Percentiles rank a stretch among this genome's conserved stretches.
phyloP scores from a whole-genome alignment of 2,329 filamentous ascomycete species.

The Fusarium acutatum region DNA sequence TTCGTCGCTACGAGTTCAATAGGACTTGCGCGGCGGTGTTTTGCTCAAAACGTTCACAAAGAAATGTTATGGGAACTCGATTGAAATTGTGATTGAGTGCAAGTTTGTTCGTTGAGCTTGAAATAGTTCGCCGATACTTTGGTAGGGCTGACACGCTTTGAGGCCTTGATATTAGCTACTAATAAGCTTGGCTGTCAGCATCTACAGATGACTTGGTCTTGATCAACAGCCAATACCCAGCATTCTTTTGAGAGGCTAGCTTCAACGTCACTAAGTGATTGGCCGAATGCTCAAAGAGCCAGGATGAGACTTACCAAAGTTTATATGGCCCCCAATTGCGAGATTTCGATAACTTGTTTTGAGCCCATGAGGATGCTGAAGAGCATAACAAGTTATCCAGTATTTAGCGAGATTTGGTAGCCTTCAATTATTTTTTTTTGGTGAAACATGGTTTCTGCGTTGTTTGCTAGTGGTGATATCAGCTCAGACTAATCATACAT shows the following conservation, averaged over 20 bases:
- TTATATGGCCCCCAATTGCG: not conserved
- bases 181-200: conserved; percentile 13
- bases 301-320: not conserved
- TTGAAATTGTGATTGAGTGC: not conserved
- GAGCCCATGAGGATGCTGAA: not conserved
- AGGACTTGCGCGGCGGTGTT: not conserved
- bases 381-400: not conserved
- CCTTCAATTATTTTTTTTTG: not conserved
- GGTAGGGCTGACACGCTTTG: conserved; percentile 9
- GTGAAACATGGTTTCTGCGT: not conserved
- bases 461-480: not conserved
- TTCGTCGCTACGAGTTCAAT: not conserved
- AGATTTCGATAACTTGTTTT: not conserved
- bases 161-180: not conserved
- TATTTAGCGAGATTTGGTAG: rapidly evolving
- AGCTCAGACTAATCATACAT: not conserved
- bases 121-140: not conserved
- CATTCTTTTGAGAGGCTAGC: not conserved
- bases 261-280: not conserved
- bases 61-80: rapidly evolving
- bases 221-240: not conserved
- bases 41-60: not conserved
- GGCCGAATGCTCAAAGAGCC: not conserved
- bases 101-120: not conserved
- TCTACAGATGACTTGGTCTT: not conserved